Evolutionary conservation across 305 asterid species (phyloP).

Genomic region (Vinca major): DNA sequence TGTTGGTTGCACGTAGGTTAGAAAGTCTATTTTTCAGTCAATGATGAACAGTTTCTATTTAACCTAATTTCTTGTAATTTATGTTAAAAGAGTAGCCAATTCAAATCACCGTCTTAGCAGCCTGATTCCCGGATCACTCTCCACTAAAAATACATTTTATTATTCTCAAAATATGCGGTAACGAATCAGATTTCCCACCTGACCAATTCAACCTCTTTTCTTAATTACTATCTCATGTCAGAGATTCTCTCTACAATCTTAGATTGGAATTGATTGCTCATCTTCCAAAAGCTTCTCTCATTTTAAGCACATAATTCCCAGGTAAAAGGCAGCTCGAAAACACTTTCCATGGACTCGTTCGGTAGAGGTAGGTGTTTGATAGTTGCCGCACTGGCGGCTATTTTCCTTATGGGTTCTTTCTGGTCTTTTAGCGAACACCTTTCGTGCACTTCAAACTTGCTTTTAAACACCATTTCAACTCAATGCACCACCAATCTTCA

Average conservation of each 20-base stretch:
- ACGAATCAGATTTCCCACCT: conserved; percentile 12
- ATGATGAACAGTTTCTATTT: too few relatives aligned
- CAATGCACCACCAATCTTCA: conserved; percentile 14
- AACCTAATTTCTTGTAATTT: too few relatives aligned
- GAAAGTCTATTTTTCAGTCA: not conserved
- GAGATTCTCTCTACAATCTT: conserved; percentile 3
- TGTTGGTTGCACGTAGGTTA: not conserved
- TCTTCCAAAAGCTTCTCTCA: not conserved
- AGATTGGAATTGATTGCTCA: not conserved
- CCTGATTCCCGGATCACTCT: conserved; percentile 6
- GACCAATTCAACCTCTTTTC: not conserved
- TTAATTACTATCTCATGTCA: not conserved
- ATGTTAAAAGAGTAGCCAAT: not conserved
- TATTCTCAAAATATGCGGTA: conserved; percentile 6
- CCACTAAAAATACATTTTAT: not conserved
- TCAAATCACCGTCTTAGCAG: conserved; percentile 4
- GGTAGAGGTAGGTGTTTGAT: conserved; percentile 19
- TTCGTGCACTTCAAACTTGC: conserved; percentile 24
- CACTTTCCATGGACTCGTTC: conserved; percentile 27
- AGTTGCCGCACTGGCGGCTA: conserved; percentile 16
- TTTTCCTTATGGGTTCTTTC: conserved; percentile 26
- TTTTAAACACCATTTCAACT: conserved; percentile 5
- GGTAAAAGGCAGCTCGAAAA: not conserved
- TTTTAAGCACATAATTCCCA: not conserved
- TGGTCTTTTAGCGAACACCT: conserved; percentile 33